Evolutionary conservation across 2,329 filamentous ascomycete genomes (phyloP), one percentile per base, ranked within the genome.

Genomic region (Talaromyces sp.): DNA sequence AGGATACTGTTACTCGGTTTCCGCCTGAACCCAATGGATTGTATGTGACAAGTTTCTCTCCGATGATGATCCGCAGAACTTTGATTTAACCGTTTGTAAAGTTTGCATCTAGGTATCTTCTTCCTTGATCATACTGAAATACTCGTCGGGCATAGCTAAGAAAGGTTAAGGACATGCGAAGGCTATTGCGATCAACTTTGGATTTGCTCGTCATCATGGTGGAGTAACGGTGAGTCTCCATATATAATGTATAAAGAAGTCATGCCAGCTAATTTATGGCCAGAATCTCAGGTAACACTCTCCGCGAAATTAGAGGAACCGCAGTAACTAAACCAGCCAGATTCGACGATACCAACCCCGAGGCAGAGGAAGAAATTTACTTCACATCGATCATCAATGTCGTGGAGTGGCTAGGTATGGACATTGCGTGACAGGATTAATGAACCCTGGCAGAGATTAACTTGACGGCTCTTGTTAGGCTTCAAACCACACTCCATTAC

Each of bases 341-440:
- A 67, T 96, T 90, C 72, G 94, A 97, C 71, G 94, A 97, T 67
- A 97, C 94, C 13, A 97, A 97, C 71, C 94, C 94, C 1, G 90
- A 93, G 63, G 89, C 89, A 43, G 94, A 97, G 73, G 89, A 97
- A 71, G 89, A 96, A 74, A 82, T 87, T 58, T 97, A 92, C 74
- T 95, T 95, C 69, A 83, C 81, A 10, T 88, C 89, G 15, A 97
- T 97, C 64, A 80, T 90, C 67, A 91, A 97, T 61, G 91, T 93
- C 70, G 83, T 97, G 51, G 77, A 81, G 65, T 97, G 94, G 94
- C 80, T 59, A 4, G 57, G 57, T 58, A 58, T 53, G 56, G 13
- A 7, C 21, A 35, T 54, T 15, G 17, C 28, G 11, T 10, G 10
- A 52, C 21, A 22, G 8, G 13, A 36, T 8, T 5, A 10, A 28